These are phyloP conservation scores for Combretum micranthum DNA, from an alignment of 345 rosid species.

Conservation along the genomic window DNA sequence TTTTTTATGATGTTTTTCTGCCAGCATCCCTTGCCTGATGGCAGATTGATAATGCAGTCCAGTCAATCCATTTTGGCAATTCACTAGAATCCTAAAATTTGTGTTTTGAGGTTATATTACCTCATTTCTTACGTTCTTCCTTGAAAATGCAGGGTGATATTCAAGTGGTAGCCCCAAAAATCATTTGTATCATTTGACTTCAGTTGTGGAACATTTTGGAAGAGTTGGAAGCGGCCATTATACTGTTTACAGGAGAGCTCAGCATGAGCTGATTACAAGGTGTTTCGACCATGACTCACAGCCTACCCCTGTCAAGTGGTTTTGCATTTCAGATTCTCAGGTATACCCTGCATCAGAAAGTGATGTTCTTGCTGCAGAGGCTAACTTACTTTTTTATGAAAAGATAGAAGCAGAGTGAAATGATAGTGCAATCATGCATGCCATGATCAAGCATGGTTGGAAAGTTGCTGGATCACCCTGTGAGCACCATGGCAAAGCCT, in stretches of 20 bases:
- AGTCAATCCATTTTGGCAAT: too few relatives aligned
- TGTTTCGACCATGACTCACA: constrained; percentile 11
- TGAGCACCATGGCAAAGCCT: too few relatives aligned
- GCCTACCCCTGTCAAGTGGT: constrained; percentile 38
- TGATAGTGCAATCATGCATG: too few relatives aligned
- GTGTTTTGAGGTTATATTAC: not conserved
- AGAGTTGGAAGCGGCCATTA: constrained; percentile 76
- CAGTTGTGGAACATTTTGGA: constrained; percentile 86
- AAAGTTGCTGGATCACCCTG: too few relatives aligned
- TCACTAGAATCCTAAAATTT: too few relatives aligned
- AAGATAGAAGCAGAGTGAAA: constrained; percentile 17
- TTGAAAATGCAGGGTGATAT: constrained; percentile 14
- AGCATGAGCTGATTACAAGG: constrained; percentile 14
- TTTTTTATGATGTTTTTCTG: too few relatives aligned
- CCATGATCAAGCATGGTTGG: too few relatives aligned
- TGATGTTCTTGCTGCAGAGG: constrained; percentile 77
- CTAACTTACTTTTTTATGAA: constrained; percentile 84
- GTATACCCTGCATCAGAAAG: constrained; percentile 49
- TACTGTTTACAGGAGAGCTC: constrained; percentile 59
- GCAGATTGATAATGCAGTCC: too few relatives aligned
- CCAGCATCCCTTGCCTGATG: too few relatives aligned
- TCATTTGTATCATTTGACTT: constrained; percentile 44
- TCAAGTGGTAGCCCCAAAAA: constrained; percentile 15
- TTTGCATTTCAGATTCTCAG: constrained; percentile 72
- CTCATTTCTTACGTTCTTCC: constrained; percentile 3